Evolutionary conservation across 352 stramenopile genomes (phyloP), one percentile per base, ranked within the genome.

Genomic region (Phytophthora idaei): DNA sequence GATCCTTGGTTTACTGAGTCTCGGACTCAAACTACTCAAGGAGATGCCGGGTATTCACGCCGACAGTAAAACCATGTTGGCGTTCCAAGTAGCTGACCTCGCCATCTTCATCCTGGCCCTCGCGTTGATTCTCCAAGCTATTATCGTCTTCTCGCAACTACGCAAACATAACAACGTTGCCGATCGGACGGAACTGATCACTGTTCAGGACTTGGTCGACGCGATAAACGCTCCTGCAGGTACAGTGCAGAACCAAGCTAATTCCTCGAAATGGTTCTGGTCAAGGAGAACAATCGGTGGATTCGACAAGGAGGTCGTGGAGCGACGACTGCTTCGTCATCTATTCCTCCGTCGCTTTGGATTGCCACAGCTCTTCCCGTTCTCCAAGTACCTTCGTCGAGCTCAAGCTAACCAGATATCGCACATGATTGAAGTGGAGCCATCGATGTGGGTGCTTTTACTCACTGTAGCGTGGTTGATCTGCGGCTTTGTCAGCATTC

Each of bases 391-490:
- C 62, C 44, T 92, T n/a, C 76, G 79, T 39, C 78, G 86, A 29
- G 81, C 79, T 11, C 83, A 90, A 64, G 81, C 88, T 31, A 90
- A 83, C 64, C 80, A 92, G 57, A 89, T 92, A 59, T 86, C 73
- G 10, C 78, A 92, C 65, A 83, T 92, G 72, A 89, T 92, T 47
- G 81, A 92, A 14, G 81, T 92, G 4, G 61, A 90, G 47, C 73
- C 87, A 17, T 83, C 77, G 5, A 88, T 80, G 63, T 92, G 78
- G 80, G 29, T 86, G 9, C 34, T 89, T n/a, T 66, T 89, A 6
- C 55, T 89, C 0, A 29, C 45, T 8, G 63, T 85, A 17, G 76
- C 73, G 0, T 89, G 78, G 76, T 42, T 42, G 2, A 61, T 89
- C 47, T 71, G 77, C 12, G 61, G 64, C 2, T 41, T 67, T 10